These are phyloP conservation scores for Monosporascus sp. DNA, from an alignment of 2,329 filamentous ascomycete species.

Conservation along the genomic window DNA sequence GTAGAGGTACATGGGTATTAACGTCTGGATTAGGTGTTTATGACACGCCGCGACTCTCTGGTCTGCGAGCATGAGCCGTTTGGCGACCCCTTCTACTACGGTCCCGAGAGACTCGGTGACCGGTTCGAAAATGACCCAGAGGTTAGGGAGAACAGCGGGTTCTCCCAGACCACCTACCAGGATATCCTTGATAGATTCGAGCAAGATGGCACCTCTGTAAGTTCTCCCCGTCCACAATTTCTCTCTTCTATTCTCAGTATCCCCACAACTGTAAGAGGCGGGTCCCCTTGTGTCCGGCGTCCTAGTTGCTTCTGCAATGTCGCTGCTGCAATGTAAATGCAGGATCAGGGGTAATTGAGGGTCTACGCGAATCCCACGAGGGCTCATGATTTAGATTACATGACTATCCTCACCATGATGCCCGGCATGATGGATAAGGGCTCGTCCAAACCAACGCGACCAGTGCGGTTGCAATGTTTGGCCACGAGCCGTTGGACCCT, in stretches of 20 bases:
- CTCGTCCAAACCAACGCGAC: too few relatives aligned
- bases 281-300: too few relatives aligned
- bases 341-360: background rate
- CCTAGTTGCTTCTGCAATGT: background rate
- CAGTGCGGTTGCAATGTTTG: too few relatives aligned
- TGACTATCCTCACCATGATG: background rate
- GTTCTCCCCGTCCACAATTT: constrained; percentile 15
- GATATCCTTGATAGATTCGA: constrained; percentile 74
- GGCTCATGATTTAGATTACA: too few relatives aligned
- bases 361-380: background rate
- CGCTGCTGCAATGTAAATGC: background rate
- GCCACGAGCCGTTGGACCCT: too few relatives aligned
- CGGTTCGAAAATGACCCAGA: constrained; percentile 68
- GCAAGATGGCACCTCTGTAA: constrained; percentile 67
- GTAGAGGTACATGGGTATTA: background rate
- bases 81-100: constrained; percentile 93
- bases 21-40: constrained; percentile 67
- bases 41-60: constrained; percentile 80
- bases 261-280: background rate
- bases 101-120: constrained; percentile 77
- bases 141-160: constrained; percentile 56
- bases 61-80: constrained; percentile 92
- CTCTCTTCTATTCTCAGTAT: constrained; percentile 8
- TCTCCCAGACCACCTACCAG: constrained; percentile 64
- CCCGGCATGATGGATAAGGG: too few relatives aligned